phyloP scores from a whole-genome alignment of 352 stramenopile species.

The Globisporangium parvum region DNA sequence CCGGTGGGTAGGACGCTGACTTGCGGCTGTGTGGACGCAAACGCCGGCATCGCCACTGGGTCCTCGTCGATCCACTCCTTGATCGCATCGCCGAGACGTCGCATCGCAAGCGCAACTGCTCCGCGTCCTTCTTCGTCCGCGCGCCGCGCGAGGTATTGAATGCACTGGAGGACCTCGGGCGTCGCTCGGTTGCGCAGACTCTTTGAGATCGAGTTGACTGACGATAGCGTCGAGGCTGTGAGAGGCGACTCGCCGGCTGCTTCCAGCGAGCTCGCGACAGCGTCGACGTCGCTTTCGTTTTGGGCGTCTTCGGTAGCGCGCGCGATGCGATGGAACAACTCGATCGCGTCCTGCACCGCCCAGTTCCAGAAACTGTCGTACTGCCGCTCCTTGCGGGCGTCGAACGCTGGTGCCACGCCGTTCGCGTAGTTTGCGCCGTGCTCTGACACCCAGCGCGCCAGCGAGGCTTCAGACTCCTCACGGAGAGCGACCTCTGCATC shows the following conservation, averaged over 20 bases:
- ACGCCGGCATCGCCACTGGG: constrained; percentile 54
- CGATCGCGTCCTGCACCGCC: constrained; percentile 60
- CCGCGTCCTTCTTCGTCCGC: constrained; percentile 34
- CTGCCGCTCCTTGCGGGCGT: constrained; percentile 61
- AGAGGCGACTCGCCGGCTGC: constrained; percentile 19
- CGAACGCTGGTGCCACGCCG: constrained; percentile 55
- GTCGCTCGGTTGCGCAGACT: constrained; percentile 71
- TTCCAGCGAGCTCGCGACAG: constrained; percentile 55
- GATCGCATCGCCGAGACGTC: constrained; percentile 57
- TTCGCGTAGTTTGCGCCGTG: constrained; percentile 50
- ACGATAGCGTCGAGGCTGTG: constrained; percentile 20
- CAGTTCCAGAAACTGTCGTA: constrained; percentile 86
- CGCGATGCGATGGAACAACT: constrained; percentile 51
- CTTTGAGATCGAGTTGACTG: constrained; percentile 47
- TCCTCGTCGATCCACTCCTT: constrained; percentile 42
- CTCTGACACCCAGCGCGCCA: constrained; percentile 47
- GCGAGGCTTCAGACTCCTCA: constrained; percentile 43
- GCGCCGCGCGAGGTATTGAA: constrained; percentile 40
- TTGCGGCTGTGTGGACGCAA: constrained; percentile 46
- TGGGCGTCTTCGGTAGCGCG: constrained; percentile 16
- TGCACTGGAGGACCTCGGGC: constrained; percentile 47
- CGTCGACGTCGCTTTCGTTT: constrained; percentile 35
- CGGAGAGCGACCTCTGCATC: constrained; percentile 46
- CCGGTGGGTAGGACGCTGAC: constrained; percentile 47
- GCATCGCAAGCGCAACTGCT: constrained; percentile 45